Percentiles rank a stretch among this genome's conserved stretches.
Conservation (phyloP, 139 green algal genomes). For the Micromonas commoda region DNA sequence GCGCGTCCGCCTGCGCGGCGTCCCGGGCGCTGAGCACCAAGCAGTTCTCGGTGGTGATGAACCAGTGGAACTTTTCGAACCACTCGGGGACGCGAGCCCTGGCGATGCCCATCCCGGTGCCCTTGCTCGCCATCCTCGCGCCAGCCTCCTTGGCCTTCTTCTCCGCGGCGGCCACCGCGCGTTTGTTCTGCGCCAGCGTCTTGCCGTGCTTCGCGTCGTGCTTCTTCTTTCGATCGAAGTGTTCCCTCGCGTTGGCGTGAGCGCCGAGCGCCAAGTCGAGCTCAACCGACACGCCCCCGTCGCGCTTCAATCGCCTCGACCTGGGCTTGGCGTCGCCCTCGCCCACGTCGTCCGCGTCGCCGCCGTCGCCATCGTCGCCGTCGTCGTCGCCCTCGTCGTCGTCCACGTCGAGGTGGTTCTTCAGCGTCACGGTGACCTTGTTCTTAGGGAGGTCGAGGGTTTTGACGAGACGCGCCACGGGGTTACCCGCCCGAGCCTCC, state of each 20-base stretch:
- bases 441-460: slow-evolving; percentile 42
- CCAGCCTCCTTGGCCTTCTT: slow-evolving; percentile 3
- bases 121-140: background rate
- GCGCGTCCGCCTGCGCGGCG: slow-evolving; percentile 86
- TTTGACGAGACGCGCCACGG: slow-evolving; percentile 72
- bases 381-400: slow-evolving; percentile 53
- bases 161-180: slow-evolving; percentile 26
- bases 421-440: slow-evolving; percentile 68
- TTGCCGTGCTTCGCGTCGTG: slow-evolving; percentile 67
- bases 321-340: background rate
- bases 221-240: slow-evolving; percentile 68
- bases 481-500: slow-evolving; percentile 71
- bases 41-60: slow-evolving; percentile 88
- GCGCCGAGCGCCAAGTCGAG: slow-evolving; percentile 75
- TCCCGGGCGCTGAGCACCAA: slow-evolving; percentile 83
- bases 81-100: background rate
- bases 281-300: slow-evolving; percentile 45
- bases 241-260: slow-evolving; percentile 65
- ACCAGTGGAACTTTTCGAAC: slow-evolving; percentile 97
- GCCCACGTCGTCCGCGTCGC: slow-evolving; percentile 28
- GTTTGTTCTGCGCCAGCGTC: slow-evolving; percentile 68
- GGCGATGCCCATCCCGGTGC: background rate
- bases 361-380: slow-evolving; percentile 35
- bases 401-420: slow-evolving; percentile 63
- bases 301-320: background rate